Percentiles rank a stretch among this genome's conserved stretches.
phyloP scores from a whole-genome alignment of 2,329 filamentous ascomycete genomes.

The Cylindrodendrum hubeiense region DNA sequence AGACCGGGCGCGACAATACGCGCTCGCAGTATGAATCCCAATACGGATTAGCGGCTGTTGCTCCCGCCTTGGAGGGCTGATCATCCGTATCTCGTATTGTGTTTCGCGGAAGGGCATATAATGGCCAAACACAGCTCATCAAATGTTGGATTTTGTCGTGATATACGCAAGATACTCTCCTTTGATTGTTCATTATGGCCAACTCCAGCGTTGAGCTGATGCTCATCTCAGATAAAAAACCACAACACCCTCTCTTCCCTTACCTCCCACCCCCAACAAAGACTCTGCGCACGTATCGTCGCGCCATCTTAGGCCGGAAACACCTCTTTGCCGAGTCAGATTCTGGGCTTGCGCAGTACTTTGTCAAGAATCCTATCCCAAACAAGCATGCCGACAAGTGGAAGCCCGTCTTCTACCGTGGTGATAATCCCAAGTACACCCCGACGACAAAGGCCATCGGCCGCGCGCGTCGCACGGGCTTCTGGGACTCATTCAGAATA shows the following conservation, averaged over 20 bases:
- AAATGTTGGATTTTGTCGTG: not conserved
- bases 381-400: slow-evolving; percentile 30
- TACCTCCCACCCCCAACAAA: slow-evolving; percentile 1
- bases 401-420: slow-evolving; percentile 31
- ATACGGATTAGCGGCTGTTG: not conserved
- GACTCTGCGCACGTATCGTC: slow-evolving; percentile 24
- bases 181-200: not conserved
- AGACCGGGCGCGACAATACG: not conserved
- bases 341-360: slow-evolving; percentile 20
- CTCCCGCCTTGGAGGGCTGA: not conserved
- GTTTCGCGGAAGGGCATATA: not conserved
- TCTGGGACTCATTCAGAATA: slow-evolving; percentile 34
- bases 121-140: not conserved
- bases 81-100: not conserved
- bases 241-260: not conserved
- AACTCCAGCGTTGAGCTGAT: not conserved
- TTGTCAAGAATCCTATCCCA: slow-evolving; percentile 32
- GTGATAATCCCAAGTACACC: slow-evolving; percentile 36
- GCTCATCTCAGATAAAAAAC: not conserved
- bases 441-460: slow-evolving; percentile 16
- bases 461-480: slow-evolving; percentile 13
- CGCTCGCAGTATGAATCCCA: slow-evolving; percentile 1
- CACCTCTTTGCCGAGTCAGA: slow-evolving; percentile 24
- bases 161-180: not conserved
- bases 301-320: slow-evolving; percentile 25